phyloP scores from a whole-genome alignment of 2,329 filamentous ascomycete genomes.

The Trichophyton equinum region DNA sequence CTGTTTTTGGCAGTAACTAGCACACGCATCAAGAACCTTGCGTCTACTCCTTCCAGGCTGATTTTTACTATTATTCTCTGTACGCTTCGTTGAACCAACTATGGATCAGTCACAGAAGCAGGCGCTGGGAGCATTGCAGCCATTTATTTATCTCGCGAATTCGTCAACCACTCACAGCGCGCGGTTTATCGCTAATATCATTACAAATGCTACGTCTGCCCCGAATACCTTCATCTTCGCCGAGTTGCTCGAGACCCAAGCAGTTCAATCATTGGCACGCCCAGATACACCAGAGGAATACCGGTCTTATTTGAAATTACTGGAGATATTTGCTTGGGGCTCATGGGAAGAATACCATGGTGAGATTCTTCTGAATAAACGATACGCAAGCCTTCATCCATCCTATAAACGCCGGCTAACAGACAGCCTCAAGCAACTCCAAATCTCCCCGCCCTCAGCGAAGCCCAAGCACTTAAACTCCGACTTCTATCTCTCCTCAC shows the following conservation, averaged over 20 bases:
- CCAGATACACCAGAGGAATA: conserved; percentile 48
- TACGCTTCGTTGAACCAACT: neutral
- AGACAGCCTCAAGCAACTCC: conserved; percentile 30
- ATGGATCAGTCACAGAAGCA: conserved; percentile 40
- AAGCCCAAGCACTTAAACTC: conserved; percentile 68
- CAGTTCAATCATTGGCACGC: conserved; percentile 58
- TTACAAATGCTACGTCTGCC: conserved; percentile 77
- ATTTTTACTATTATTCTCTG: neutral
- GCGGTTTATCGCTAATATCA: conserved; percentile 71
- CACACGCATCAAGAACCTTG: neutral
- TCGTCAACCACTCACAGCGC: conserved; percentile 60
- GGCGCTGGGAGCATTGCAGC: conserved; percentile 52
- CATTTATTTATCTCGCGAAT: conserved; percentile 81
- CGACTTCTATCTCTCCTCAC: conserved; percentile 80
- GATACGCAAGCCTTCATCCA: too few species aligned
- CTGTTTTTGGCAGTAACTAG: too few species aligned
- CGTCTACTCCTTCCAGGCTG: neutral
- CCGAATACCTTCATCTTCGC: conserved; percentile 86
- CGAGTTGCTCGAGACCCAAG: conserved; percentile 72
- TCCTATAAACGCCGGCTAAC: neutral
- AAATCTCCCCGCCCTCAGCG: conserved; percentile 58
- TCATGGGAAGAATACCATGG: conserved; percentile 68
- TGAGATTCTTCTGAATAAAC: conserved; percentile 19
- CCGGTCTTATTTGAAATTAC: conserved; percentile 51
- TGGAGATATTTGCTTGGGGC: conserved; percentile 86